phyloP scores from a whole-genome alignment of 2,329 filamentous ascomycete genomes.

The Cladosporium phlei region DNA sequence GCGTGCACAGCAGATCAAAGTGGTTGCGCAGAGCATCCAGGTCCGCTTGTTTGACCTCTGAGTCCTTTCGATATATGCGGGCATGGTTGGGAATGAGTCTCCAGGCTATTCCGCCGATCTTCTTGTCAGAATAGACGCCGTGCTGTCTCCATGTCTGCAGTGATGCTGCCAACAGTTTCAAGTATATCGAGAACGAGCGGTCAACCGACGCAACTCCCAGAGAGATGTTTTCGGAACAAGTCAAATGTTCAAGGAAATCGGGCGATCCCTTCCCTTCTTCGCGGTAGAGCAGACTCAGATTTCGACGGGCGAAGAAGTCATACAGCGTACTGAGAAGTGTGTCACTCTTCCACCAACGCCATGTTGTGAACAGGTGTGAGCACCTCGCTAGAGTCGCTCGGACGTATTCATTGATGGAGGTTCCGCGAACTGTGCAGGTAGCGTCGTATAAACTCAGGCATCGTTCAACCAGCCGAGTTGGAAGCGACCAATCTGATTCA shows the following conservation, averaged over 20 bases:
- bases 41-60: conserved; percentile 48
- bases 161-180: conserved; percentile 53
- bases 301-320: conserved; percentile 56
- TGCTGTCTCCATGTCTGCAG: conserved; percentile 42
- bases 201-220: conserved; percentile 47
- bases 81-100: conserved; percentile 58
- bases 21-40: conserved; percentile 57
- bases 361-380: conserved; percentile 48
- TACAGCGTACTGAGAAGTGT: conserved; percentile 50
- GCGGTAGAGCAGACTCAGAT: conserved; percentile 47
- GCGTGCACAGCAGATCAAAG: conserved; percentile 55
- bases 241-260: conserved; percentile 48
- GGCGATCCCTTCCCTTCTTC: conserved; percentile 52
- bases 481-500: conserved; percentile 48
- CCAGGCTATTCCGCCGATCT: conserved; percentile 53
- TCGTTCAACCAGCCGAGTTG: conserved; percentile 44
- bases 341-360: conserved; percentile 57
- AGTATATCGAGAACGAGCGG: conserved; percentile 54
- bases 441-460: conserved; percentile 45
- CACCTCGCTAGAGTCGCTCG: conserved; percentile 50
- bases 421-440: conserved; percentile 36
- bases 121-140: conserved; percentile 46
- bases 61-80: conserved; percentile 56
- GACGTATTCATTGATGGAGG: conserved; percentile 53
- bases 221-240: conserved; percentile 25